A percentile compares a stretch with the other conserved stretches of the same genome.
phyloP scores from a whole-genome alignment of 139 green algal genomes.

The Zygnema cylindricum region DNA sequence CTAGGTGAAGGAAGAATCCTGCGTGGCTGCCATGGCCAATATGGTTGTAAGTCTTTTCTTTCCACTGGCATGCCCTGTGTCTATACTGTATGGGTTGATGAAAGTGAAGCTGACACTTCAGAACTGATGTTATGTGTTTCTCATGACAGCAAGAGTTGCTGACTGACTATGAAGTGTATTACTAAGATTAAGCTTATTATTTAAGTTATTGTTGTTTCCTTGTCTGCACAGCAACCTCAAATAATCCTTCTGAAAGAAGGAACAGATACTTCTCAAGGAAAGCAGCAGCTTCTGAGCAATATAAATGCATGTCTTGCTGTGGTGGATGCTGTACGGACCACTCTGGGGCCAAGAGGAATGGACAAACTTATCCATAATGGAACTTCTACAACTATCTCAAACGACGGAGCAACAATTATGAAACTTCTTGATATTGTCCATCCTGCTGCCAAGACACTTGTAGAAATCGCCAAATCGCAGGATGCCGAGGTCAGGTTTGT shows the following conservation, averaged over 20 bases:
- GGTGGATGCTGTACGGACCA: constrained; percentile 90
- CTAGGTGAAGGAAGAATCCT: no score
- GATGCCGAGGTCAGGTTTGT: constrained; percentile 81
- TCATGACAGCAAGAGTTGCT: no score
- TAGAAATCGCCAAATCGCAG: constrained; percentile 95
- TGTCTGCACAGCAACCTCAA: constrained; percentile 86
- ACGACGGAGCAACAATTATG: constrained; percentile 99
- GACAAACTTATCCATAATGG: constrained; percentile 96
- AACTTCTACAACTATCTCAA: constrained; percentile 92
- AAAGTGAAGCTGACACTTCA: no score
- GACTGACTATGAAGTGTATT: no score
- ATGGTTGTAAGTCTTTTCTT: no score
- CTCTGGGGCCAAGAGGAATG: constrained; percentile 95
- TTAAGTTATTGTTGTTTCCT: no score
- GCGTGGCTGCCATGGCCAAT: not conserved
- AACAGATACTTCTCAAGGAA: constrained; percentile 97
- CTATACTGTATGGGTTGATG: no score
- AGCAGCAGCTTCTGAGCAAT: constrained; percentile 96
- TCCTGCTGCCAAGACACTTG: constrained; percentile 93
- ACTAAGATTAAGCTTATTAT: no score
- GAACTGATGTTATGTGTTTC: no score
- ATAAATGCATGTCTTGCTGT: constrained; percentile 98
- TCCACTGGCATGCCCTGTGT: no score
- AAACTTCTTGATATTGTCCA: constrained; percentile 98
- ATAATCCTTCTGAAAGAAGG: constrained; percentile 99